Conservation (phyloP, 2,329 filamentous ascomycete species). For the Exutisphaerella laricina region DNA sequence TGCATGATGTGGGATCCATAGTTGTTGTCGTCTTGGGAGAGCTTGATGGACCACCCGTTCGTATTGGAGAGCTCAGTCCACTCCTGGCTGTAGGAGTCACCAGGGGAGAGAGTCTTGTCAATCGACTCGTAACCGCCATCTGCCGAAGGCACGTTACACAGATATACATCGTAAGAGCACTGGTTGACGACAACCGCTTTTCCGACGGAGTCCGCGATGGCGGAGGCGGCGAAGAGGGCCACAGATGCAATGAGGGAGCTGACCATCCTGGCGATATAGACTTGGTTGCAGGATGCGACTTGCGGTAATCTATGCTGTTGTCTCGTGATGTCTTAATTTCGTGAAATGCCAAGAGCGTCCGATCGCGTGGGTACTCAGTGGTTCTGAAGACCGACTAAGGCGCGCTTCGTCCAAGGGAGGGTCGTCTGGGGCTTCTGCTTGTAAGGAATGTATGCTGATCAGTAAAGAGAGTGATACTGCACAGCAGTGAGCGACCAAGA, state of each 20-base stretch:
- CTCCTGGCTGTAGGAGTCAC: conserved; percentile 29
- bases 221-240: conserved; percentile 22
- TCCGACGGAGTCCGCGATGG: conserved; percentile 23
- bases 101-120: conserved; percentile 24
- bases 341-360: conserved; percentile 1
- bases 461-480: conserved; percentile 33
- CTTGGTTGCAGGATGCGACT: too few relatives aligned
- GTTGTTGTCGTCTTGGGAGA: conserved; percentile 31
- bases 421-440: conserved; percentile 16
- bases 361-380: too few relatives aligned
- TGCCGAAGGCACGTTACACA: conserved; percentile 28
- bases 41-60: conserved; percentile 38
- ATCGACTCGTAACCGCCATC: conserved; percentile 24
- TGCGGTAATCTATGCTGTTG: conserved; percentile 8
- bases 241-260: conserved; percentile 23
- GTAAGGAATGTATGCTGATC: conserved; percentile 23
- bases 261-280: conserved; percentile 15
- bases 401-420: conserved; percentile 21
- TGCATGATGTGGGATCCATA: conserved; percentile 27
- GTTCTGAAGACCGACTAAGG: neutral
- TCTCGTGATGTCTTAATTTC: conserved; percentile 5
- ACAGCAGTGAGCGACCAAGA: conserved; percentile 33
- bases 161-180: conserved; percentile 31
- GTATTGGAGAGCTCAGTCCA: conserved; percentile 33
- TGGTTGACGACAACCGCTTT: conserved; percentile 30